These are phyloP conservation scores for Paramecium tetraurelia DNA, from an alignment of 73 alveolate genomes.

Conservation along the genomic window DNA sequence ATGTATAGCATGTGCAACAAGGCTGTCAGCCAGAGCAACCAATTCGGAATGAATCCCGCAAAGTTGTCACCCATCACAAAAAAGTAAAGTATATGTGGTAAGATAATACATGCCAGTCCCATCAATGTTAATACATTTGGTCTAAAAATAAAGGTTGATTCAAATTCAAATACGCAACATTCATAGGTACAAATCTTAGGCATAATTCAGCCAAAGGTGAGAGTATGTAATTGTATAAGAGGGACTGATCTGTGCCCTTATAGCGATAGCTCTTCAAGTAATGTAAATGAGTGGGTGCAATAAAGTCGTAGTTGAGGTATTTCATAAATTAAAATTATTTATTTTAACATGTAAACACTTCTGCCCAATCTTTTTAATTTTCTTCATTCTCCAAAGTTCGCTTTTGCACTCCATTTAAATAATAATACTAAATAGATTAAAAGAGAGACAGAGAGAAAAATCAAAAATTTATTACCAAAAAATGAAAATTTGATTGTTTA, in stretches of 20 bases:
- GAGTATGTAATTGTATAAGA: background rate
- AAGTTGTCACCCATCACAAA: background rate
- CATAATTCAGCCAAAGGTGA: background rate
- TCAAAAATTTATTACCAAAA: background rate
- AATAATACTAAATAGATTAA: background rate
- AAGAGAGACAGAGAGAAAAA: background rate
- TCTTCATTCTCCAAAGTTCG: background rate
- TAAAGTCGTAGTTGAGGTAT: conserved; percentile 8
- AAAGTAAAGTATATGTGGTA: background rate
- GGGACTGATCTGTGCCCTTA: background rate
- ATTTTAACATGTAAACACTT: background rate
- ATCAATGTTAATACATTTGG: background rate
- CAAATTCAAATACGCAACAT: conserved; percentile 18
- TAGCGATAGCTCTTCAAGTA: background rate
- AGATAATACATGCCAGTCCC: background rate
- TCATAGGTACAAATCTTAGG: background rate
- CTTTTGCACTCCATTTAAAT: background rate
- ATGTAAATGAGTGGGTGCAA: background rate
- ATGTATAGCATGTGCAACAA: background rate
- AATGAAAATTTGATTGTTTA: background rate
- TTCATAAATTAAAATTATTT: background rate
- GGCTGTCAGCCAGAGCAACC: background rate
- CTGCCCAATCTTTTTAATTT: background rate
- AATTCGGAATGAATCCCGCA: background rate
- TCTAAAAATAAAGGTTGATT: background rate